Percentiles rank a stretch among this genome's conserved stretches.
These are phyloP conservation scores for Tinospora cordifolia DNA, from an alignment of 164 flowering plant species.

Conservation along the genomic window DNA sequence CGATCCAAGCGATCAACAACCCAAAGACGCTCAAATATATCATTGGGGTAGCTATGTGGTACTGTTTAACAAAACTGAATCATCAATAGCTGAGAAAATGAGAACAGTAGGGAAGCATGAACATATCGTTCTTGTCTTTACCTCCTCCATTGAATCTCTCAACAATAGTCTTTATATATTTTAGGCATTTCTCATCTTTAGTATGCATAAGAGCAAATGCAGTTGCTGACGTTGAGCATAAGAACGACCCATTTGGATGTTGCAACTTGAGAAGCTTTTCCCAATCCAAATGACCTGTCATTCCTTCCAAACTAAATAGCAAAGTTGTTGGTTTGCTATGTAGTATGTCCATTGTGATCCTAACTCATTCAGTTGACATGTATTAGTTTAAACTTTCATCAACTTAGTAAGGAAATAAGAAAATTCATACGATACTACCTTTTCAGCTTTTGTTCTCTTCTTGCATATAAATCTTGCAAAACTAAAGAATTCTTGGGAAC, in stretches of 20 bases:
- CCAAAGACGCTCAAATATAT: slow-evolving; percentile 67
- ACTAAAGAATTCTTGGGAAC: slow-evolving; percentile 45
- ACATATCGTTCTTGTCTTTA: slow-evolving; percentile 18
- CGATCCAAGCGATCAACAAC: slow-evolving; percentile 69
- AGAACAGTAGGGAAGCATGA: neutral
- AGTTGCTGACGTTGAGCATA: slow-evolving; percentile 88
- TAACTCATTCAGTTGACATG: slow-evolving; percentile 14
- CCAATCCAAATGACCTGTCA: slow-evolving; percentile 65
- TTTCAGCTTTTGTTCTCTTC: slow-evolving; percentile 54
- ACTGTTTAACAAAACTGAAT: slow-evolving; percentile 30
- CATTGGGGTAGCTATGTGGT: slow-evolving; percentile 70
- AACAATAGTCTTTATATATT: slow-evolving; percentile 45
- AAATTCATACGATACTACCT: slow-evolving; percentile 30
- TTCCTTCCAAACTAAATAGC: slow-evolving; percentile 90
- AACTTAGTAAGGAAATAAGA: neutral
- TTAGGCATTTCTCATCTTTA: slow-evolving; percentile 53
- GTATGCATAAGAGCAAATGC: slow-evolving; percentile 87
- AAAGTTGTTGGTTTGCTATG: slow-evolving; percentile 76
- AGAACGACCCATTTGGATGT: slow-evolving; percentile 76
- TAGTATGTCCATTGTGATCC: slow-evolving; percentile 82
- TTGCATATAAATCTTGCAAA: slow-evolving; percentile 48
- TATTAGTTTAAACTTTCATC: neutral
- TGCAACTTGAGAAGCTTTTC: slow-evolving; percentile 69
- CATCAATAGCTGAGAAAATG: neutral
- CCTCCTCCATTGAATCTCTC: slow-evolving; percentile 88